phyloP scores from a whole-genome alignment of 768 basidiomycete species.

The Pleurotus cornucopiae region DNA sequence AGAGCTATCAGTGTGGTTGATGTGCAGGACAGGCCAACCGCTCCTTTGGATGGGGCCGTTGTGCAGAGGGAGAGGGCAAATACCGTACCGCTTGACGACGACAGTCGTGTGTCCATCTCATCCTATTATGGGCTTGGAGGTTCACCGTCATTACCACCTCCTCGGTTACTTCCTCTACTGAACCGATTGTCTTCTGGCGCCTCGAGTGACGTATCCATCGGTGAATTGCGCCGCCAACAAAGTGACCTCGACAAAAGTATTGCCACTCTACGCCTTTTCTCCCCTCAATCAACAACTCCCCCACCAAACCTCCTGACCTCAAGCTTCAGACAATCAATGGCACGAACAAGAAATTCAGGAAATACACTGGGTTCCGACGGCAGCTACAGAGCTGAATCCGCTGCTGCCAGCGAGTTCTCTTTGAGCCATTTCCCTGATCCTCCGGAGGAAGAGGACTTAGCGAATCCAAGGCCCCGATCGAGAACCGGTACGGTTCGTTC shows the following conservation, averaged over 20 bases:
- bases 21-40: no score
- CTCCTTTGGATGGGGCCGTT: no score
- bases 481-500: slow-evolving; percentile 1
- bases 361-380: slow-evolving; percentile 16
- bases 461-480: slow-evolving; percentile 11
- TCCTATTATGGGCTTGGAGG: slow-evolving; percentile 26
- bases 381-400: slow-evolving; percentile 25
- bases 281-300: slow-evolving; percentile 15
- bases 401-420: slow-evolving; percentile 53
- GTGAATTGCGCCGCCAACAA: slow-evolving; percentile 56
- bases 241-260: slow-evolving; percentile 63
- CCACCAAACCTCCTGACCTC: not conserved
- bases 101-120: not conserved
- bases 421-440: slow-evolving; percentile 69
- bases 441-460: slow-evolving; percentile 27
- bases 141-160: no score
- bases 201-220: slow-evolving; percentile 34
- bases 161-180: not conserved
- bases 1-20: not conserved
- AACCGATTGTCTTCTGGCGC: slow-evolving; percentile 17
- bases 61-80: no score
- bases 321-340: not conserved
- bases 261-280: slow-evolving; percentile 47
- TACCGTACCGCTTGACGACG: no score
- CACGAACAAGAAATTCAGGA: slow-evolving; percentile 10